These are phyloP conservation scores for Populus trichocarpa DNA, from an alignment of 441 rosid species.

Conservation along the genomic window DNA sequence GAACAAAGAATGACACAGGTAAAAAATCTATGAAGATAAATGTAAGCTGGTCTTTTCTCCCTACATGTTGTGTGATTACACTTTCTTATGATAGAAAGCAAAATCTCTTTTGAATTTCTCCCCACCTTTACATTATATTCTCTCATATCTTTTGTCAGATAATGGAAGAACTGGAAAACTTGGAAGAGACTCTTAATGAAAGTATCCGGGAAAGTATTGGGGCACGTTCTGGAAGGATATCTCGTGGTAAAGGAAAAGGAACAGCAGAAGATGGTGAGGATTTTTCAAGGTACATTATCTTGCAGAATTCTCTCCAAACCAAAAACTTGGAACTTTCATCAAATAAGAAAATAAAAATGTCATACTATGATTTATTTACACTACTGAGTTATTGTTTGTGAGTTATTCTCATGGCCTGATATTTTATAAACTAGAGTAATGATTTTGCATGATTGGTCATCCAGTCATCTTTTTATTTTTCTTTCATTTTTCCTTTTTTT, in stretches of 20 bases:
- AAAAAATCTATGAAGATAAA: conserved; percentile 2
- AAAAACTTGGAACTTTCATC: conserved; percentile 6
- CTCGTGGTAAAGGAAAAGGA: conserved; percentile 51
- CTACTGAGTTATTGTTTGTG: background rate
- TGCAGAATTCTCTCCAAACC: conserved; percentile 11
- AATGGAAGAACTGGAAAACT: conserved; percentile 90
- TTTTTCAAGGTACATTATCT: conserved; percentile 50
- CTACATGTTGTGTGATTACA: background rate
- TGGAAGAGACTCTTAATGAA: conserved; percentile 94
- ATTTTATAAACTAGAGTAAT: background rate
- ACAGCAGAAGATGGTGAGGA: conserved; percentile 58
- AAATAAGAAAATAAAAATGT: background rate
- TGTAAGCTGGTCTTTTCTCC: background rate
- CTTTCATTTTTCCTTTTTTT: background rate
- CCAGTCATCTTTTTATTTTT: conserved; percentile 7
- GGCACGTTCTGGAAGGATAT: conserved; percentile 58
- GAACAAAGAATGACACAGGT: conserved; percentile 93
- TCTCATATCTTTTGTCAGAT: conserved; percentile 38
- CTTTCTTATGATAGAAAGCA: conserved; percentile 6
- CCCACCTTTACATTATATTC: conserved; percentile 2
- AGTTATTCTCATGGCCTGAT: background rate
- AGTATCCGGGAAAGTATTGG: conserved; percentile 94
- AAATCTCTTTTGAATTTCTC: background rate
- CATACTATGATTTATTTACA: background rate
- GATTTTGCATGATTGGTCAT: background rate